Evolutionary conservation across 2,329 filamentous ascomycete species (phyloP).

Genomic region (Aspergillus udagawae): DNA sequence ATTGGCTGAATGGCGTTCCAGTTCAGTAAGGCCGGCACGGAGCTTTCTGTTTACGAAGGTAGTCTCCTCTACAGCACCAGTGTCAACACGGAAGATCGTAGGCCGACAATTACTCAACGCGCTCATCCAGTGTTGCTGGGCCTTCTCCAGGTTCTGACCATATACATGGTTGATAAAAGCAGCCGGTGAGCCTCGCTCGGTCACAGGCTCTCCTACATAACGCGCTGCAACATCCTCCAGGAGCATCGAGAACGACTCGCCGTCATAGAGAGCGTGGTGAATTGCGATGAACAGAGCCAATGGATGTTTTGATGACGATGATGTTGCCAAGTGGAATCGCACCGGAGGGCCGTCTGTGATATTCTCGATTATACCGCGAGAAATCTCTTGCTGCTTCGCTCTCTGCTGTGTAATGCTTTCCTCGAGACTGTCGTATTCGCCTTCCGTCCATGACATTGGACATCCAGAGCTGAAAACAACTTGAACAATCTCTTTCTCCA

Average conservation of each 20-base stretch:
- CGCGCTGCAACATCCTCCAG: slow-evolving; percentile 28
- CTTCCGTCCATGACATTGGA: slow-evolving; percentile 18
- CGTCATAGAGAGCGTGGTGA: slow-evolving; percentile 39
- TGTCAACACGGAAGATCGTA: slow-evolving; percentile 12
- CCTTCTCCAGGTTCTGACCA: slow-evolving; percentile 20
- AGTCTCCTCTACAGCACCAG: slow-evolving; percentile 8
- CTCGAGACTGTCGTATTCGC: slow-evolving; percentile 12
- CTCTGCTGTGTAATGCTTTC: slow-evolving; percentile 7
- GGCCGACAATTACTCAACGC: slow-evolving; percentile 21
- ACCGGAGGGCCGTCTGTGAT: slow-evolving; percentile 24
- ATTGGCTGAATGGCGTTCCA: slow-evolving; percentile 23
- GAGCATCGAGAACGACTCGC: slow-evolving; percentile 30
- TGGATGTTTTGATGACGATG: slow-evolving; percentile 7
- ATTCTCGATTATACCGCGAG: slow-evolving; percentile 23
- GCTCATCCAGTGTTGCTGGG: slow-evolving; percentile 25
- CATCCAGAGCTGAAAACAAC: slow-evolving; percentile 25
- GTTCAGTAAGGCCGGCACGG: slow-evolving; percentile 16
- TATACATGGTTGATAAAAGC: slow-evolving; percentile 26
- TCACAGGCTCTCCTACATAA: slow-evolving; percentile 16
- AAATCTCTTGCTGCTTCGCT: slow-evolving; percentile 10
- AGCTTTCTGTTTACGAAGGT: slow-evolving; percentile 10
- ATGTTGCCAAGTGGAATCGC: slow-evolving; percentile 20
- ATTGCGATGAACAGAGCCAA: slow-evolving; percentile 28
- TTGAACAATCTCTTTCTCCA: slow-evolving; percentile 32
- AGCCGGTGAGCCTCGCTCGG: slow-evolving; percentile 17